Conservation (phyloP, 306 rosid genomes). For the Abrus precatorius region DNA sequence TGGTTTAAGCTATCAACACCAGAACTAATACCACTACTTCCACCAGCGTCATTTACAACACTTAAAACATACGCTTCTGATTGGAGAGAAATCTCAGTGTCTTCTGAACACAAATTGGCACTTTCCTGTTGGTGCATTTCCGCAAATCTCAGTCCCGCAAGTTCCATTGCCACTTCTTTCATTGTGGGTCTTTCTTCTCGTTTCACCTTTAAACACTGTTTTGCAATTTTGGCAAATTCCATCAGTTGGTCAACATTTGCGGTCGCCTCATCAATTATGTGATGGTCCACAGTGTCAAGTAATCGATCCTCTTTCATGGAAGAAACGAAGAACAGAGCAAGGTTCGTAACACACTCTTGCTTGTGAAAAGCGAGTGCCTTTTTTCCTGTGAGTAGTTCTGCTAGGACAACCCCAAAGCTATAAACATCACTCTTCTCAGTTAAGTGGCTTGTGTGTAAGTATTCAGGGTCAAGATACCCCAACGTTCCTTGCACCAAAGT, state of each 20-base stretch:
- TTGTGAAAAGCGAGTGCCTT: slow-evolving; percentile 52
- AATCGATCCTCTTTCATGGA: slow-evolving; percentile 53
- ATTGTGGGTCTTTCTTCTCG: slow-evolving; percentile 68
- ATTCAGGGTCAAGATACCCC: slow-evolving; percentile 64
- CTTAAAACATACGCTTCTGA: not conserved
- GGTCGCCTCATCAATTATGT: slow-evolving; percentile 18
- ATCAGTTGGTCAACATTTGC: slow-evolving; percentile 46
- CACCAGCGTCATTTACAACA: not conserved
- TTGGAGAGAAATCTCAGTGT: slow-evolving; percentile 31
- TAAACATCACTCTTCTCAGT: slow-evolving; percentile 70
- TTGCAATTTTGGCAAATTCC: slow-evolving; percentile 51
- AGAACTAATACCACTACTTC: not conserved
- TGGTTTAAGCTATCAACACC: slow-evolving; percentile 21
- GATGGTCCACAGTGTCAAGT: slow-evolving; percentile 51
- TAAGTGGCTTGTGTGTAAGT: slow-evolving; percentile 56
- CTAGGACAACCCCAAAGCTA: slow-evolving; percentile 64
- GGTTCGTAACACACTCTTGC: slow-evolving; percentile 47
- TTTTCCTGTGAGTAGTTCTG: slow-evolving; percentile 61
- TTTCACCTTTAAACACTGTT: slow-evolving; percentile 48
- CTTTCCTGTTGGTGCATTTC: slow-evolving; percentile 34
- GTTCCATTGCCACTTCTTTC: slow-evolving; percentile 65
- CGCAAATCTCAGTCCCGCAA: slow-evolving; percentile 52
- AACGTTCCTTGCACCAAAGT: slow-evolving; percentile 68
- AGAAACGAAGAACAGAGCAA: slow-evolving; percentile 50
- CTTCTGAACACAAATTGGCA: not conserved